Base-by-base conservation (phyloP, 2,329 filamentous ascomycete species). In the Ilyonectria sp. region DNA sequence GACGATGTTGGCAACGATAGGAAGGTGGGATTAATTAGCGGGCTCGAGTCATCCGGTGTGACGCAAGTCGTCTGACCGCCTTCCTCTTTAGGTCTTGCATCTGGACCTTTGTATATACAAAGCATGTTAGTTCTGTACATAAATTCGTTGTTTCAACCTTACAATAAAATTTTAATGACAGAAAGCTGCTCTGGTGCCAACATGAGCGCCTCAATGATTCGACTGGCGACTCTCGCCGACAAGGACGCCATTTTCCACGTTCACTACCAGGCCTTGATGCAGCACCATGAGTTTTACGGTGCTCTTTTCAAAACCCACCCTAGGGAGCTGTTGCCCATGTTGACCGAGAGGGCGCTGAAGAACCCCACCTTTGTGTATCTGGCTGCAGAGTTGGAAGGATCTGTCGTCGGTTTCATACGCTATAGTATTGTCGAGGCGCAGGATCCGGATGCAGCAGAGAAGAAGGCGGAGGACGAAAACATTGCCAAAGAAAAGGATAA, bases 251-350 rank as follows among this genome's bases (percentile, higher is more conserved):
- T 75, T 47, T 65, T 64, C 9, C 23, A 47, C n/a, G 60, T 72
- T n/a, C 73, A 75, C 47, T 63, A 67, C 33, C 54, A 63, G 15
- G 73, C 73, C 2, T 54, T 75, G 3, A 37, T 47, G 5, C n/a
- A n/a, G 6, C 74, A 73, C 35, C 62, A 75, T 40, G 62, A 65
- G 2, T 75, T 75, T 46, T 75, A 75, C 47, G 71, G 61, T 8
- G 71, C 70, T 11, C 65, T 75, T 60, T 74, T 74, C 26, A 54
- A 66, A 31, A 52, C n/a, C 0, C 63, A 74, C 46, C 71, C 73
- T 13, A 44, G 60, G 40, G 70, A 74, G 11, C 26, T 73, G 0
- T 62, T 74, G 46, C 67, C 60, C 8, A 31, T 71, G 6, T 66
- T 67, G 7, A 73, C 69, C 3, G 60, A 46, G 11, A 60, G 21